A percentile compares a stretch with the other conserved stretches of the same genome.
Conservation (phyloP, 2,329 filamentous ascomycete species). For the Arthrobotrys megalospora region DNA sequence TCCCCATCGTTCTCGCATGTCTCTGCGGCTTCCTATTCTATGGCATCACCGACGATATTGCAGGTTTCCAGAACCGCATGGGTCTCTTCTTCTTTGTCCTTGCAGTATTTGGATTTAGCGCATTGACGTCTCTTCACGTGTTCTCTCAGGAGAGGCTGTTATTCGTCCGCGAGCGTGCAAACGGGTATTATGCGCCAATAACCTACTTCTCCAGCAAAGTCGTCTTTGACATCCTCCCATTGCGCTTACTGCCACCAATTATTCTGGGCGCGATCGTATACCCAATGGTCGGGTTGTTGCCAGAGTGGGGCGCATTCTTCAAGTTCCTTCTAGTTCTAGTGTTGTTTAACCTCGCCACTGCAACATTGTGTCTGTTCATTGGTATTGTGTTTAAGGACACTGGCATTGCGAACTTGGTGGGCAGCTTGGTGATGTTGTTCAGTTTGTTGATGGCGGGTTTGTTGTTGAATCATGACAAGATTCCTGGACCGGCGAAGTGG, state of each 20-base stretch:
- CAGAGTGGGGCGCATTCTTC: conserved; percentile 86
- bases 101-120: conserved; percentile 96
- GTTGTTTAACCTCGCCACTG: conserved; percentile 94
- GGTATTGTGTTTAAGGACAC: conserved; percentile 94
- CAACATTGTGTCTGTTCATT: conserved; percentile 94
- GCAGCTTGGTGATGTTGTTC: conserved; percentile 97
- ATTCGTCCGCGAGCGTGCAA: conserved; percentile 93
- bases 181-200: conserved; percentile 94
- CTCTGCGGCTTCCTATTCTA: conserved; percentile 97
- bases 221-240: conserved; percentile 95
- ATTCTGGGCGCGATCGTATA: conserved; percentile 97
- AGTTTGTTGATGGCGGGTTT: conserved; percentile 94
- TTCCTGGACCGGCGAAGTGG: conserved; percentile 88
- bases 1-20: conserved; percentile 86
- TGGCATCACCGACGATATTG: conserved; percentile 93
- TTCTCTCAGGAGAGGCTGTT: conserved; percentile 92
- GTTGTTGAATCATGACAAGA: conserved; percentile 93
- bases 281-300: conserved; percentile 94
- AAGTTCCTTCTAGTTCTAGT: conserved; percentile 93
- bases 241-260: conserved; percentile 93
- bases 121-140: conserved; percentile 90
- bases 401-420: conserved; percentile 92
- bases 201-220: conserved; percentile 97
- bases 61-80: conserved; percentile 96
- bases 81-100: conserved; percentile 98